These are phyloP conservation scores for Raffaelea deltoideospora DNA, from an alignment of 2,329 filamentous ascomycete species.

Conservation along the genomic window DNA sequence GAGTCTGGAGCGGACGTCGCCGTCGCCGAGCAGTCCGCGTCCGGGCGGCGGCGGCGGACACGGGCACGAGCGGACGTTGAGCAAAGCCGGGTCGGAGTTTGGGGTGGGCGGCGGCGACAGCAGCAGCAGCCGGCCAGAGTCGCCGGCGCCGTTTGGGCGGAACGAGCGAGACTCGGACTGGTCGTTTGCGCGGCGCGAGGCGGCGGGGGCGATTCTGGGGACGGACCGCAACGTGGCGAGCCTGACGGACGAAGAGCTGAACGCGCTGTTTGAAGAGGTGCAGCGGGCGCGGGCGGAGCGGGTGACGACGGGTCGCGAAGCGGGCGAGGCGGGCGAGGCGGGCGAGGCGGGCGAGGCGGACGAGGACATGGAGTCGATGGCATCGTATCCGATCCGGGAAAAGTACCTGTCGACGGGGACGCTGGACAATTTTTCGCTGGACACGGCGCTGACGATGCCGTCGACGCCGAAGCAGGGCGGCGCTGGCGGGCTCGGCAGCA, in stretches of 20 bases:
- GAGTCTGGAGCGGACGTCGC: constrained; percentile 36
- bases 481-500: constrained; percentile 45
- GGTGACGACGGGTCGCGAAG: constrained; percentile 49
- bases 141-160: constrained; percentile 52
- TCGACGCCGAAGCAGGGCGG: constrained; percentile 90
- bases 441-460: constrained; percentile 86
- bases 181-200: constrained; percentile 84
- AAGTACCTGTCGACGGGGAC: constrained; percentile 94
- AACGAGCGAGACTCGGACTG: constrained; percentile 77
- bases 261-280: constrained; percentile 85
- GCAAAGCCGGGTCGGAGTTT: constrained; percentile 63
- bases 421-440: constrained; percentile 88
- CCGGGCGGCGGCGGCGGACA: constrained; percentile 17
- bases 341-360: constrained; percentile 63
- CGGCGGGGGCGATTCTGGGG: constrained; percentile 79
- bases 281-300: constrained; percentile 70
- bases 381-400: constrained; percentile 76
- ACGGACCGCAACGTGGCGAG: constrained; percentile 83
- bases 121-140: constrained; percentile 49
- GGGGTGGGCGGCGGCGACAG: constrained; percentile 49
- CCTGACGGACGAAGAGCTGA: constrained; percentile 85
- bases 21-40: constrained; percentile 45
- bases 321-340: constrained; percentile 71
- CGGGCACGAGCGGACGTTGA: constrained; percentile 69
- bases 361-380: constrained; percentile 79